Conservation (phyloP, 164 flowering plant species). For the Vitis labrusca region DNA sequence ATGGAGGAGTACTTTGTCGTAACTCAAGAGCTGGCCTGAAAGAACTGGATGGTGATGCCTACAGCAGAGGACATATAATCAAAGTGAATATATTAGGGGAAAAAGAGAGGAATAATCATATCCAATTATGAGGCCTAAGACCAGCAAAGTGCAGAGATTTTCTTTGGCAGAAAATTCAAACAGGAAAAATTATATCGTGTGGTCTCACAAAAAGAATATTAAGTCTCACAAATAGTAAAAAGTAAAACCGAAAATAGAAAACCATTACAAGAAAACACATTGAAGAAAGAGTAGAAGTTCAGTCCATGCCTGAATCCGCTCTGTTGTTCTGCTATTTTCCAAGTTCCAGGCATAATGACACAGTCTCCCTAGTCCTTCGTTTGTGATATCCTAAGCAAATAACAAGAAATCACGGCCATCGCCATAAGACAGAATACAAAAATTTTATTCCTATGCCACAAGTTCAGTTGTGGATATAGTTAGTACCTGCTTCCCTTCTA, state of each 20-base stretch:
- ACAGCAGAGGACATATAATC: slow-evolving; percentile 6
- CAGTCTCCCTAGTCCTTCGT: slow-evolving; percentile 43
- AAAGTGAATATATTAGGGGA: not conserved
- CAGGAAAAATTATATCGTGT: not conserved
- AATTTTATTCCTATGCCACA: not conserved
- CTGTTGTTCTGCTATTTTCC: slow-evolving; percentile 26
- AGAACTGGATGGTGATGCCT: slow-evolving; percentile 51
- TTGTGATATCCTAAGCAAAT: slow-evolving; percentile 41
- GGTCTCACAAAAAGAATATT: not conserved
- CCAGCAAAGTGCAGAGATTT: slow-evolving; percentile 1
- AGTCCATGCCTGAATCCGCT: slow-evolving; percentile 45
- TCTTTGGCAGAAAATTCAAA: not conserved
- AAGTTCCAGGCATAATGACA: slow-evolving; percentile 35
- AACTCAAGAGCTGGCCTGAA: slow-evolving; percentile 44
- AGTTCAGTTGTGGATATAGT: not conserved
- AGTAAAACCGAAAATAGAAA: not conserved
- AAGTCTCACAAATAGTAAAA: too few species aligned
- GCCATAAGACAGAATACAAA: slow-evolving; percentile 4
- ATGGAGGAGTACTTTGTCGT: slow-evolving; percentile 28
- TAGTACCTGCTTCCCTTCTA: slow-evolving; percentile 76
- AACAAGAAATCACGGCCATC: not conserved
- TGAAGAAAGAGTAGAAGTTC: not conserved
- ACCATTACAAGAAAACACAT: not conserved
- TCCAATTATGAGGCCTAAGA: not conserved
- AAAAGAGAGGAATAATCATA: not conserved